Base-by-base conservation (phyloP, 2,329 filamentous ascomycete species). In the Ustulina deusta region DNA sequence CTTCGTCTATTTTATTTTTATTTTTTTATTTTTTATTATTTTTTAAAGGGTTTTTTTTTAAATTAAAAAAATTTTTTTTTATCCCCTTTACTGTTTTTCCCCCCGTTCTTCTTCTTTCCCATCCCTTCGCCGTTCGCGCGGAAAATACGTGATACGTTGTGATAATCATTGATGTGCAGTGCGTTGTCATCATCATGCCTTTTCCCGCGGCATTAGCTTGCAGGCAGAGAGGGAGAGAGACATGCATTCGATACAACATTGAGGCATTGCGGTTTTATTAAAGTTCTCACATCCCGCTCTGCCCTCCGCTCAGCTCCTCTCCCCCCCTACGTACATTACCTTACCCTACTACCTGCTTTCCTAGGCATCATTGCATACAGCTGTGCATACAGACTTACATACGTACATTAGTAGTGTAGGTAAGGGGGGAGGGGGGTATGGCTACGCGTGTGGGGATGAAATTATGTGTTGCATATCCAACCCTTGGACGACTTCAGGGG, bases 341-440 rank as follows among this genome's bases (percentile, higher is more conserved):
- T 61, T 68, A 65, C 57, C 61, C 65, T 64, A 61, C 49, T 56
- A 61, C 65, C 61, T 61, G 7, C 65, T 64, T 58, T 29, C 61
- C 61, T 61, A 48, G 65, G 51, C 61, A 51, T 56, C 44, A 58
- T 38, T 51, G 52, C 54, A 57, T 49, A n/a, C 42, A 11, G 27
- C 15, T 17, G 36, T 61, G 11, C 49, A 44, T 44, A 34, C 55
- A 44, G 34, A 44, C 20, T 6, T 36, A 60, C 56, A 55, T 36
- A 55, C 11, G 25, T 46, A 48, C 15, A n/a, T n/a, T n/a, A n/a
- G n/a, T 20, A 54, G 29, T 20, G 34, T 60, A 46, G 7, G 17
- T 58, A 22, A 20, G 25, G 49, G 29, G 40, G 49, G n/a, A n/a
- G n/a, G 29, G 17, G 6, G 59, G 17, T 29, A 29, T 27, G 25